Conservation (phyloP, 2,329 filamentous ascomycete species). For the Fusarium sp. region DNA sequence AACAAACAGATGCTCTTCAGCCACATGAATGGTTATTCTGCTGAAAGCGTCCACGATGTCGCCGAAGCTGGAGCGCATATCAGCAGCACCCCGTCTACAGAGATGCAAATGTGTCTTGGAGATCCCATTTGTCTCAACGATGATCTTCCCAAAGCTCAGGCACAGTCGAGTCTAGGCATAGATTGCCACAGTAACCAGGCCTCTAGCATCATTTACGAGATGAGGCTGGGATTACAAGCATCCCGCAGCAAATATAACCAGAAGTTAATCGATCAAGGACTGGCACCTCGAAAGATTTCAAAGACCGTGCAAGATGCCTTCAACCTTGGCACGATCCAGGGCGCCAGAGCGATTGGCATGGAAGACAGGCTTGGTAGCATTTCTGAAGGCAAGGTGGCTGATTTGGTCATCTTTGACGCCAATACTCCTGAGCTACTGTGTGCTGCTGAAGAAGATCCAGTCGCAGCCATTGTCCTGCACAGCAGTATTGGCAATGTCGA, state of each 20-base stretch:
- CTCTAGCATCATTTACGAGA: slow-evolving; percentile 16
- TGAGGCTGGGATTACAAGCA: slow-evolving; percentile 10
- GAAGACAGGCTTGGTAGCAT: slow-evolving; percentile 6
- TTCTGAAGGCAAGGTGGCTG: slow-evolving; percentile 6
- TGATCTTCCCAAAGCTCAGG: slow-evolving; percentile 2
- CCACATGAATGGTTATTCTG: slow-evolving; percentile 3
- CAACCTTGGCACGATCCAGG: slow-evolving; percentile 16
- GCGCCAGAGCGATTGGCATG: slow-evolving; percentile 3
- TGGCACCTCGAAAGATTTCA: not conserved
- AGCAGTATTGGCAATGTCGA: slow-evolving; percentile 18
- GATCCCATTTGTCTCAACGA: slow-evolving; percentile 4
- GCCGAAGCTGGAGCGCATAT: slow-evolving; percentile 6
- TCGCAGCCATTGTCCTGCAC: slow-evolving; percentile 6
- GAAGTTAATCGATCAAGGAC: not conserved
- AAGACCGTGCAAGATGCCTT: slow-evolving; percentile 11
- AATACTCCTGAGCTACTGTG: slow-evolving; percentile 5
- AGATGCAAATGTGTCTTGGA: slow-evolving; percentile 27
- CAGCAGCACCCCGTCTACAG: slow-evolving; percentile 21
- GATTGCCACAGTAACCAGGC: slow-evolving; percentile 24
- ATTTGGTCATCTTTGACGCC: slow-evolving; percentile 11
- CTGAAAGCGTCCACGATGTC: not conserved
- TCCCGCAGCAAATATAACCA: slow-evolving; percentile 6
- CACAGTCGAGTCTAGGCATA: slow-evolving; percentile 6
- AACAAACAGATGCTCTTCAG: slow-evolving; percentile 14
- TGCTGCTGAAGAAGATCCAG: slow-evolving; percentile 4